These are phyloP conservation scores for Neurospora intermedia DNA, from an alignment of 495 filamentous ascomycete species.

Conservation along the genomic window DNA sequence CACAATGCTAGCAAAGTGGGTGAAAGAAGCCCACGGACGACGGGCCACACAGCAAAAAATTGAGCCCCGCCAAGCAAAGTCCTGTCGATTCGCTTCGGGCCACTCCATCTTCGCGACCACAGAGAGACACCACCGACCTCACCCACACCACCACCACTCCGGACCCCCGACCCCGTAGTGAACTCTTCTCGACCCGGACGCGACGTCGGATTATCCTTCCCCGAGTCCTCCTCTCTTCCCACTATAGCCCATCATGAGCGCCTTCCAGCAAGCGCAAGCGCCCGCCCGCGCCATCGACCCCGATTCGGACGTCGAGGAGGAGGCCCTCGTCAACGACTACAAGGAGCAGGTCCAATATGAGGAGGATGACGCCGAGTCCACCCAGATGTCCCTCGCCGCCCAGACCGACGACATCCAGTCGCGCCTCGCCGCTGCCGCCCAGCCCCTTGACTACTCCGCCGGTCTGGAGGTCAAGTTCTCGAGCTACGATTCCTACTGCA, in stretches of 20 bases:
- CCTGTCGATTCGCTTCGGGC: slow-evolving; percentile 12
- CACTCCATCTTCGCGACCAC: slow-evolving; percentile 18
- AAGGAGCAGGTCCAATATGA: slow-evolving; percentile 88
- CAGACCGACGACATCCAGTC: slow-evolving; percentile 77
- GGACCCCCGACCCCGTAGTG: slow-evolving; percentile 1
- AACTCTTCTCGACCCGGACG: neutral
- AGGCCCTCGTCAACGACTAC: slow-evolving; percentile 88
- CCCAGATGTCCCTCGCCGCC: slow-evolving; percentile 44
- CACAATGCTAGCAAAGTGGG: neutral
- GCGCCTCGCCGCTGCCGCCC: slow-evolving; percentile 78
- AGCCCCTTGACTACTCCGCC: slow-evolving; percentile 89
- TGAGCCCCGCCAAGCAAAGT: slow-evolving; percentile 22
- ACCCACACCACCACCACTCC: slow-evolving; percentile 9
- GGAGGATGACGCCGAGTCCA: slow-evolving; percentile 69
- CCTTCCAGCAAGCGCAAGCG: slow-evolving; percentile 39
- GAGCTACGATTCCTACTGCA: slow-evolving; percentile 99
- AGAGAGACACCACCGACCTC: slow-evolving; percentile 7
- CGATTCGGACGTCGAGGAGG: slow-evolving; percentile 89
- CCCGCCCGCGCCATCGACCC: slow-evolving; percentile 51
- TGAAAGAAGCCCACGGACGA: neutral
- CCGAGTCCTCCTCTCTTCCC: neutral
- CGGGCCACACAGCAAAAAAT: slow-evolving; percentile 18
- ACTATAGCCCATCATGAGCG: slow-evolving; percentile 31
- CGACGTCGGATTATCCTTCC: neutral
- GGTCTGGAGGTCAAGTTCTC: slow-evolving; percentile 89